Base-by-base conservation (phyloP, 805 yeast genomes). In the Metschnikowia kunwiensis region DNA sequence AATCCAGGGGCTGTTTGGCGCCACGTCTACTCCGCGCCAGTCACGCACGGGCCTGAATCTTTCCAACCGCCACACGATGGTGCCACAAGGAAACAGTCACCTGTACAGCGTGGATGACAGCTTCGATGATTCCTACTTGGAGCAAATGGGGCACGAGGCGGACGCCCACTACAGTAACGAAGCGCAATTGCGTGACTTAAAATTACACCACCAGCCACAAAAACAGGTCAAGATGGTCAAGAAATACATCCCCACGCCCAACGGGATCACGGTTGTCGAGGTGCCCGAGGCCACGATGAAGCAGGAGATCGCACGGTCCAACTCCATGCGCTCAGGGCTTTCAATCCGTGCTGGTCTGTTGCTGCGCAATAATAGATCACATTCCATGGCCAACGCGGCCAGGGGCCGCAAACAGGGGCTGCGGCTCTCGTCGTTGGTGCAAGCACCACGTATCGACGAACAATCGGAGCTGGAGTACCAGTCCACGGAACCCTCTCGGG, bases 161-260 rank as follows among this genome's bases (percentile, higher is more conserved):
- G 46, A 41, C 19, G 38, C 42, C 26, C 54, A 54, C 40, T 53
- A 53, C 36, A 50, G 52, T 37, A 67, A 67, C 43, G 63, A 58
- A 27, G 61, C 55, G 18, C 53, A 56, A 21, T 44, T 67, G 46
- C 49, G 52, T 29, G 73, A 66, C 51, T 55, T 67, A 41, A 57
- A 58, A 34, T 50, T 66, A 36, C 46, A 36, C 34, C 53, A 49
- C 37, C 37, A 23, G 34, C 47, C 53, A n/a, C 38, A 34, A 17
- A 14, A 24, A 4, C 29, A 11, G 22, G 58, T 51, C 10, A 73
- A 64, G 36, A 80, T 74, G 61, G 73, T 82, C 7, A 81, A 79
- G 46, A 80, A 77, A 44, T 83, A 82, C 60, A 70, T 83, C 30
- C 91, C 93, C 2, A 80, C 87, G 2, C 79, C 85, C 3, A 70